Evolutionary conservation across 768 basidiomycete species (phyloP), one percentile per base, ranked within the genome.

Genomic region (Lentinus tigrinus): DNA sequence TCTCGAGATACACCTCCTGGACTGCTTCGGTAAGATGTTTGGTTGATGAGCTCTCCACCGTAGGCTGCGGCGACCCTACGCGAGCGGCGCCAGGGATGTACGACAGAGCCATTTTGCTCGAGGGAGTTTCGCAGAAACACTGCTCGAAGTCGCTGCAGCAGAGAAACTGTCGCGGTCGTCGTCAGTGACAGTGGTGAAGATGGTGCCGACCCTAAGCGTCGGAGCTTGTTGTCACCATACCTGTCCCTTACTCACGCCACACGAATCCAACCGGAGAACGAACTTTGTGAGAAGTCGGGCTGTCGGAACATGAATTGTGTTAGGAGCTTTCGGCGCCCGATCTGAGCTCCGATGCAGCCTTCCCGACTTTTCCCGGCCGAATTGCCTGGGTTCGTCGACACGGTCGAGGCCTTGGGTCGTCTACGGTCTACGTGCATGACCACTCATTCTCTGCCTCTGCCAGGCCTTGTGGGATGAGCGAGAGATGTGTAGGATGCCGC

Each of bases 1-100:
- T 83, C 65, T 84, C 83, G 63, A 91, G 75, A 71, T 89, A 93
- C 4, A 80, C 84, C 69, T 86, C 85, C 73, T 92, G 87, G 43
- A 88, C 83, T 71, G 89, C 88, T 65, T 89, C 88, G 17, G 78
- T 81, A 71, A 79, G 83, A 62, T 83, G 65, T 56, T 67, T 70
- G 48, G 70, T 70, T 36, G 47, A 57, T 36, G 47, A 57, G 42
- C 57, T 57, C 56, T 63, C 60, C 26, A 65, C 60, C 44, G 50
- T 36, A 21, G 62, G 54, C 54, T 60, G 56, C 47, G 59, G 61
- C 55, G 62, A 58, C 43, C 65, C 60, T 17, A 59, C 57, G 48
- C 60, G 47, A 21, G 58, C 44, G 34, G 63, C 52, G 46, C 37
- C 57, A n/a, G 67, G 66, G 49, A 70, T 65, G 56, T 70, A 72